A percentile compares a stretch with the other conserved stretches of the same genome.
phyloP scores from a whole-genome alignment of 257 asterid species.

The Mentha longifolia region DNA sequence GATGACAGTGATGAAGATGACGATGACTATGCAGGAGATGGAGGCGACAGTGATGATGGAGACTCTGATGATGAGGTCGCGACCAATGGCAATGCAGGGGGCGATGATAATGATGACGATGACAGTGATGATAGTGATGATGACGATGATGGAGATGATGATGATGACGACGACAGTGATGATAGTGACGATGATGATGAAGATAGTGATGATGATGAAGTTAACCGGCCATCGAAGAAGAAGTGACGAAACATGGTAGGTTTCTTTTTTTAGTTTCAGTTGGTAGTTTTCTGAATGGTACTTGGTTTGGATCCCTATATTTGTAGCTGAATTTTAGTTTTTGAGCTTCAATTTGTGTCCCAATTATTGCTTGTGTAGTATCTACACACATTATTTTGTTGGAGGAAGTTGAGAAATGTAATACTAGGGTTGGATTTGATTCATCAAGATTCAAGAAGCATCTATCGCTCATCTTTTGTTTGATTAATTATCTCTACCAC shows the following conservation, averaged over 20 bases:
- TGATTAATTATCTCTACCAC: no score
- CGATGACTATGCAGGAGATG: conserved; percentile 36
- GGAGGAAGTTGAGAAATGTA: background rate
- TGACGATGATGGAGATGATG: conserved; percentile 25
- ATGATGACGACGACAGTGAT: conserved; percentile 15
- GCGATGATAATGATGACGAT: conserved; percentile 27
- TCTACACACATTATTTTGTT: conserved; percentile 4
- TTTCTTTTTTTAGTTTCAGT: conserved; percentile 3
- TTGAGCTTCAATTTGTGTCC: conserved; percentile 2
- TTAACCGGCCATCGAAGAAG: conserved; percentile 36
- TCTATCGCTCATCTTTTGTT: no score
- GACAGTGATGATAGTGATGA: conserved; percentile 21
- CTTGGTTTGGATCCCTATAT: background rate
- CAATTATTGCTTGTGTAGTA: conserved; percentile 12
- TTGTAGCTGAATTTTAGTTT: conserved; percentile 7
- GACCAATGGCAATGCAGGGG: conserved; percentile 37
- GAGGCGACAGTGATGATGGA: conserved; percentile 30
- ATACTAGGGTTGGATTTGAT: background rate
- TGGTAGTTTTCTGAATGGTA: conserved; percentile 1
- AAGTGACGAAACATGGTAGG: conserved; percentile 22
- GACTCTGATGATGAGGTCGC: conserved; percentile 40
- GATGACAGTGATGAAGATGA: conserved; percentile 36
- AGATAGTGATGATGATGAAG: conserved; percentile 41
- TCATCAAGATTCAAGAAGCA: background rate
- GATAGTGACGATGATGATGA: conserved; percentile 29